Base-by-base conservation (phyloP, 345 rosid genomes). In the Camelina neglecta region DNA sequence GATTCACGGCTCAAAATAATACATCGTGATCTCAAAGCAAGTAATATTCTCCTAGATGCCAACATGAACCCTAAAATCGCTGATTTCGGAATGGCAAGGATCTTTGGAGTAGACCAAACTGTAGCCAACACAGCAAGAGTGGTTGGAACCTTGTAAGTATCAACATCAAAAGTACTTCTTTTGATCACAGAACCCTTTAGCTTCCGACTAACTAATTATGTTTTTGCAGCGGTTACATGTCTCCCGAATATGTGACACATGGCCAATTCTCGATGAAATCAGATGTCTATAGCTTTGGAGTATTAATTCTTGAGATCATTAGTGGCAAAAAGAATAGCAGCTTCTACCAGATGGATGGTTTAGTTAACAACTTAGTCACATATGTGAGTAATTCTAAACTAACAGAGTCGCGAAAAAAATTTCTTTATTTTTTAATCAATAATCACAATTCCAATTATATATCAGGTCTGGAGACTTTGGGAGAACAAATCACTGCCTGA, bases 391-490 rank as follows among this genome's bases (percentile, higher is more conserved):
- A 56, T 4, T 49, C 11, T 26, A 23, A 45, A 42, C 42, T n/a
- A 2, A 16, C 11, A 2, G 26, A 35, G 20, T 54, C 29, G 6
- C 11, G 10, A 21, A 21, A 21, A 23, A 23, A 23, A 23, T 33
- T 39, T 35, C 5, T 68, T 60, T 3, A 42, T 15, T 29, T 7
- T 1, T 60, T 7, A 23, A 23, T 39, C 20, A 57, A 8, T 47
- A 71, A 56, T 45, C 41, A 65, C 12, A 44, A 16, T 2, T 31
- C 7, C 35, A 10, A 42, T 9, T 41, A 39, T 39, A 62, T 6
- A 8, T 58, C 71, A 77, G 81, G 81, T 58, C n/a, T 77, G 80
- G 80, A 63, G 16, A 49, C 80, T 77, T 13, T 77, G 76, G 76
- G 62, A 65, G 53, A 57, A 41, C 9, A 56, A 57, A 16, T 4